Conservation (phyloP, 2,329 filamentous ascomycete genomes). For the Chrysosporium queenslandicum region DNA sequence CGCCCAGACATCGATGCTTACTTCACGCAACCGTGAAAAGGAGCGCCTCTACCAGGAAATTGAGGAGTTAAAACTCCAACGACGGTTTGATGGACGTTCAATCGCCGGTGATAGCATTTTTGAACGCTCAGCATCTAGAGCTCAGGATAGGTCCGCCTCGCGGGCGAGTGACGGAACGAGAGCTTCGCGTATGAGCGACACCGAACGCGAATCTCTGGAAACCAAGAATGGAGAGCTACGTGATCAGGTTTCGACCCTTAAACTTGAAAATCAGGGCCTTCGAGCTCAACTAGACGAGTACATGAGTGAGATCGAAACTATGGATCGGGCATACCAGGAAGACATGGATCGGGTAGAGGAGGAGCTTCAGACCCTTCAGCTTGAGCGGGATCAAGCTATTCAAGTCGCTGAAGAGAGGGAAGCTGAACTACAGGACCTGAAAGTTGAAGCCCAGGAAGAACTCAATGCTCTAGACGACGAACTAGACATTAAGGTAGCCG, state of each 20-base stretch:
- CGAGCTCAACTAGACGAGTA: conserved; percentile 71
- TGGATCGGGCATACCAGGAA: conserved; percentile 63
- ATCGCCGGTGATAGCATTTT: conserved; percentile 76
- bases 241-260: conserved; percentile 76
- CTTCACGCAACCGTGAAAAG: conserved; percentile 88
- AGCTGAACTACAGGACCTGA: conserved; percentile 41
- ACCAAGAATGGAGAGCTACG: conserved; percentile 71
- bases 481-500: conserved; percentile 59
- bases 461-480: conserved; percentile 52
- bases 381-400: conserved; percentile 77
- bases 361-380: conserved; percentile 67
- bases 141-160: conserved; percentile 64
- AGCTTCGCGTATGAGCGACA: conserved; percentile 57
- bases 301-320: conserved; percentile 66
- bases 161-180: conserved; percentile 60
- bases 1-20: conserved; percentile 94
- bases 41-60: conserved; percentile 94
- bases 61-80: conserved; percentile 85
- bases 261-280: conserved; percentile 81
- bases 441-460: conserved; percentile 50
- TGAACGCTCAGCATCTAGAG: conserved; percentile 84
- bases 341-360: conserved; percentile 71
- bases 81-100: conserved; percentile 55
- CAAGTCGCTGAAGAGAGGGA: conserved; percentile 59
- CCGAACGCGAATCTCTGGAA: conserved; percentile 77